These are phyloP conservation scores for Colletotrichum australisinense DNA, from an alignment of 2,329 filamentous ascomycete genomes.

Conservation along the genomic window DNA sequence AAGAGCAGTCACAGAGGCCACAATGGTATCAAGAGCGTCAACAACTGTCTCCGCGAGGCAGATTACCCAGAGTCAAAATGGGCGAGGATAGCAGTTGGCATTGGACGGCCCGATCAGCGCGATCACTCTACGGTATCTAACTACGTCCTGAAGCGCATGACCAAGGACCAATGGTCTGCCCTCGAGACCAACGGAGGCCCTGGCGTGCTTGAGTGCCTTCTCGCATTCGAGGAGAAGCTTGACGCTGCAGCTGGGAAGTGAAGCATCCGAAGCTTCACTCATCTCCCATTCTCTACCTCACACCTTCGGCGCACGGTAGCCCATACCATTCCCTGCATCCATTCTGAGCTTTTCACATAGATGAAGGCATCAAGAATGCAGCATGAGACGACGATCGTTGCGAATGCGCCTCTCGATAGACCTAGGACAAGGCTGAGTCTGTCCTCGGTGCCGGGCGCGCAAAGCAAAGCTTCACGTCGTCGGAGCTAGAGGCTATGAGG, in stretches of 20 bases:
- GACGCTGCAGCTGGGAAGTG: not conserved
- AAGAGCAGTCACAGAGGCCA: conserved; percentile 75
- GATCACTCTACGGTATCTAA: conserved; percentile 75
- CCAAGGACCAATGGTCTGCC: conserved; percentile 57
- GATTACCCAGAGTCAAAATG: conserved; percentile 56
- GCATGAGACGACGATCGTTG: not conserved
- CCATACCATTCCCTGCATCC: not conserved
- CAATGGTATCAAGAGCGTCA: conserved; percentile 79
- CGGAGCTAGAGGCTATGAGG: not conserved
- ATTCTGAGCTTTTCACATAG: not conserved
- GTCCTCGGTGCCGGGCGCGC: conserved; percentile 2
- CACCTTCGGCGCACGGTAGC: not conserved
- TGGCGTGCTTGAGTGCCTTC: conserved; percentile 62
- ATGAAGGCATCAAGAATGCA: not conserved
- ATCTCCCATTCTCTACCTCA: not conserved
- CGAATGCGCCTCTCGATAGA: not conserved
- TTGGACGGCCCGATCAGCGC: conserved; percentile 82
- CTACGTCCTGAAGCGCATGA: conserved; percentile 82
- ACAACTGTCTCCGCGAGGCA: conserved; percentile 57
- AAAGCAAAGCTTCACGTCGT: not conserved
- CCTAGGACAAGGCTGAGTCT: not conserved
- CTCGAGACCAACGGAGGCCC: conserved; percentile 65
- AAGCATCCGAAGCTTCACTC: not conserved
- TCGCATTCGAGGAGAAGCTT: conserved; percentile 54
- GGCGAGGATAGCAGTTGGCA: conserved; percentile 81